Evolutionary conservation across 352 stramenopile species (phyloP), one percentile per base, ranked within the genome.

Genomic region (Pythium folliculosum): DNA sequence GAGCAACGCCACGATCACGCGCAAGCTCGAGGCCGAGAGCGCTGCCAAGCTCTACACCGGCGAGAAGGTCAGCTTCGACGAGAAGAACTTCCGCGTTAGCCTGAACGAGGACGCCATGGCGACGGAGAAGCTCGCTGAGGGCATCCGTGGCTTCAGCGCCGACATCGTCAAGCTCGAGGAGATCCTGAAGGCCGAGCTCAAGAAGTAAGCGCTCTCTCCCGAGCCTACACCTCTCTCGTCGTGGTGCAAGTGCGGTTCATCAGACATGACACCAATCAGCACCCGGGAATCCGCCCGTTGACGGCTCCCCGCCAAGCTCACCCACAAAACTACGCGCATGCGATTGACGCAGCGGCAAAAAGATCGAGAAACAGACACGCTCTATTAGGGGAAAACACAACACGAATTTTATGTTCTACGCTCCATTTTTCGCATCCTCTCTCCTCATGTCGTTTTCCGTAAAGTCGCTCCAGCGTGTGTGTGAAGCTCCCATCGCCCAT

Each of bases 121-220:
- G 51, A 98, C 88, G 27, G 96, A 99, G 67, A 99, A 99, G 86
- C 88, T 99, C 25, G 79, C 90, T 12, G 97, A 99, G 78, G 98
- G 97, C 27, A 99, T 99, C 77, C 90, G 94, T 67, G 91, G 92
- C 54, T 99, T 99, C 76, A 92, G 92, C 60, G 88, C 82, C 17
- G 98, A 99, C 82, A 98, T 99, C 63, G 87, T 98, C 62, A 99
- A 99, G 84, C 89, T 99, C 27, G 97, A 99, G 85, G 85, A 94
- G 40, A 98, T 99, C 77, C 85, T 99, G 32, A 96, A 98, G 78
- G 69, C 75, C 45, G 99, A 98, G 85, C 90, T 99, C 35, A 90
- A 82, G 51, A 78, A 77, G 61, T 92, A 90, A 84, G 77, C 50
- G 54, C 3, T 10, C 7, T 35, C 17, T n/a, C 7, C 5, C 53